Base-by-base conservation (phyloP, 441 rosid species). In the Hypseocharis bilobata region DNA sequence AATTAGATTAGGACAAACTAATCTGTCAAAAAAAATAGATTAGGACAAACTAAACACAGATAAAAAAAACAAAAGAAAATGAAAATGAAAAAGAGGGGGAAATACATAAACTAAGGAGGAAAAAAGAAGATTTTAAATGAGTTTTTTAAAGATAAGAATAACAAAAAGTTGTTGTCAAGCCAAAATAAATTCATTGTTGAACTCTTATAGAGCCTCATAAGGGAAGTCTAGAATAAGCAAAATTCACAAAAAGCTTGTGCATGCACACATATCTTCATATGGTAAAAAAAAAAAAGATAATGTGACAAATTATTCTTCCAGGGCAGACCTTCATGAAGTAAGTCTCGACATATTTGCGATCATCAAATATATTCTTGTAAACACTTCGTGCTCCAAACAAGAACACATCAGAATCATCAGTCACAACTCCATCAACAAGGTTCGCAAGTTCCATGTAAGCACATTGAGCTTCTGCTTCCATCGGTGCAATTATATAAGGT, bases 391-490 rank as follows among this genome's bases (percentile, higher is more conserved):
- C 85, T 54, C 99, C 99, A 83, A 93, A 93, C 74, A 93, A 80
- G 76, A 93, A 85, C 44, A 89, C 99, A 78, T 93, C 97, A 67
- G 96, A 86, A 75, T 94, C 99, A 74, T 91, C 97, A 64, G 99
- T 91, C 74, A 94, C 91, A 74, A 88, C 90, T 68, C 99, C 97
- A 77, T 93, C 99, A 42, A 93, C 96, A 78, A 89, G 85, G 86
- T 86, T 81, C 66, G 78, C 83, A 56, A 84, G 80, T 78, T 93
- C 99, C 93, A 93, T 82, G 72, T 79, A 83, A 71, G 97, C 99
- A 81, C 99, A 91, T 71, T 93, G 97, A 70, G 99, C 99, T 77
- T 93, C 99, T 64, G 97, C 99, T 81, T 93, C 99, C 97, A 89
- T 93, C 62, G 97, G 97, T 67, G 99, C 96, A 70, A 93, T 84